A percentile compares a stretch with the other conserved stretches of the same genome.
Conservation (phyloP, 768 basidiomycete species). For the Pleurotus citrinopileatus region DNA sequence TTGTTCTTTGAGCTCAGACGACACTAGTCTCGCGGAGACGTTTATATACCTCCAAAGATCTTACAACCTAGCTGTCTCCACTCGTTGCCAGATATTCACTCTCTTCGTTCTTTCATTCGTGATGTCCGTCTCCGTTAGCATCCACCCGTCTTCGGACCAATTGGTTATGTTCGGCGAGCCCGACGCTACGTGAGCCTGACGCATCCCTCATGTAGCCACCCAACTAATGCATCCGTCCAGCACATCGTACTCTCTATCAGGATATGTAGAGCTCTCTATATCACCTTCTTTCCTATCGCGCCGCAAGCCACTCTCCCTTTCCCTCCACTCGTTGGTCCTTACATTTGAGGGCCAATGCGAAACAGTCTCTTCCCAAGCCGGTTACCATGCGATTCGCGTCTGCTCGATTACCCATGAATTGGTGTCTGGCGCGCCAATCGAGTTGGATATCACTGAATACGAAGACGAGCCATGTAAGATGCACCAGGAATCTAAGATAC, state of each 20-base stretch:
- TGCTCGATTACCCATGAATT: constrained; percentile 67
- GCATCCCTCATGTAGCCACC: not conserved
- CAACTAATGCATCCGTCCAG: constrained; percentile 37
- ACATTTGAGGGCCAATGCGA: constrained; percentile 89
- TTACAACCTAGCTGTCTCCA: not conserved
- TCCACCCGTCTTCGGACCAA: constrained; percentile 53
- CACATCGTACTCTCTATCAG: constrained; percentile 84
- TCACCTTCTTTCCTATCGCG: constrained; percentile 58
- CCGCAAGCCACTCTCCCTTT: constrained; percentile 44
- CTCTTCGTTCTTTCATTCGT: not conserved
- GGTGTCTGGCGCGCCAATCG: constrained; percentile 46
- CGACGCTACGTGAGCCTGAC: constrained; percentile 52
- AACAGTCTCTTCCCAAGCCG: constrained; percentile 55
- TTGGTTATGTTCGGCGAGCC: constrained; percentile 73
- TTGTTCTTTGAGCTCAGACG: constrained; percentile 6
- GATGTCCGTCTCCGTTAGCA: constrained; percentile 68
- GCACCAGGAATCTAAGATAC: not conserved
- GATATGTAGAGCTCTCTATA: constrained; percentile 68
- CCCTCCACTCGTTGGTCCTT: constrained; percentile 69
- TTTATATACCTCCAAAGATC: not conserved
- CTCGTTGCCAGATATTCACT: not conserved
- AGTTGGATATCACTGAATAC: constrained; percentile 62
- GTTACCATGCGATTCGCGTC: constrained; percentile 70
- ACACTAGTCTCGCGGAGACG: not conserved
- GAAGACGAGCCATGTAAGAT: constrained; percentile 56